Evolutionary conservation across 148 eudicot genomes (phyloP).

Genomic region (Suaeda aralocaspica): DNA sequence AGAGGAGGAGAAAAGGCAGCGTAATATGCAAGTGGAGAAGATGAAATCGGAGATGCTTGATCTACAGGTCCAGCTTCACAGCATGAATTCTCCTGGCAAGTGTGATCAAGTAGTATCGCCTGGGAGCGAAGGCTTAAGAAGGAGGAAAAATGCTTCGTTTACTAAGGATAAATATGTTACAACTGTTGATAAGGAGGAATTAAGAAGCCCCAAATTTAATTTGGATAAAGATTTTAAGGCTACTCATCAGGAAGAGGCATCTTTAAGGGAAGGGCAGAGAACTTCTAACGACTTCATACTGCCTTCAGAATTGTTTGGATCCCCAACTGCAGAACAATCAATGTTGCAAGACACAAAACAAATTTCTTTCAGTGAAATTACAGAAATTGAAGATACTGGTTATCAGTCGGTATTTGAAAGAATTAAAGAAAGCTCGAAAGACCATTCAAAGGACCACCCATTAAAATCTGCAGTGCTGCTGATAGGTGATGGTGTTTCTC

Average conservation of each 20-base stretch:
- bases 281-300: constrained; percentile 37
- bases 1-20: constrained; percentile 84
- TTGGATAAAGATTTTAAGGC: constrained; percentile 31
- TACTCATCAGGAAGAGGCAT: constrained; percentile 30
- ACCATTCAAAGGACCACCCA: constrained; percentile 60
- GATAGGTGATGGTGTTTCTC: constrained; percentile 92
- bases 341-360: constrained; percentile 36
- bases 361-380: constrained; percentile 57
- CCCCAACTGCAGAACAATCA: constrained; percentile 44
- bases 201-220: constrained; percentile 28
- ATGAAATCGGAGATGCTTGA: constrained; percentile 99
- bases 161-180: constrained; percentile 32
- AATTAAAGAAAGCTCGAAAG: constrained; percentile 39
- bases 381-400: constrained; percentile 54
- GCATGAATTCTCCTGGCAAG: constrained; percentile 40
- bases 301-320: constrained; percentile 44
- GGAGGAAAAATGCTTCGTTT: constrained; percentile 49
- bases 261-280: constrained; percentile 34
- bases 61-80: constrained; percentile 82
- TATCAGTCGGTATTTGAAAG: constrained; percentile 28
- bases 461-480: constrained; percentile 82
- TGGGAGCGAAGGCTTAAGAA: constrained; percentile 59
- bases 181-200: constrained; percentile 32
- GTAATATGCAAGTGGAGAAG: constrained; percentile 97
- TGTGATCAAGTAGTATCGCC: constrained; percentile 49